Conservation (phyloP, 108 stramenopile genomes). For the Fragilaria radians region DNA sequence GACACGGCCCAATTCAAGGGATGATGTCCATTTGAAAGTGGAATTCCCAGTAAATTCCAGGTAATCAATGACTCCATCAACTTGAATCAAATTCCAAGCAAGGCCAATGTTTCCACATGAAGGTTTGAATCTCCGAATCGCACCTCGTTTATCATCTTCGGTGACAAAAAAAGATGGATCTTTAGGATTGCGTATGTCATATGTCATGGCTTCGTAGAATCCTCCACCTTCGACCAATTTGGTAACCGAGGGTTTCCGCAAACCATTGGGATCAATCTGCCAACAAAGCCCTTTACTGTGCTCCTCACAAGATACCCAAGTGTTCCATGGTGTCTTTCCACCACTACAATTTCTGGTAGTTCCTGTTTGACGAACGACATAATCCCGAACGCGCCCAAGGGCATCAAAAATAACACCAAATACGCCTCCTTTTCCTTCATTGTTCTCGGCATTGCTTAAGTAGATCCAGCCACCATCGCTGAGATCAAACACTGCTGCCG, state of each 20-base stretch:
- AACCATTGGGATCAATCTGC: conserved; percentile 56
- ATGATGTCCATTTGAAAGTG: conserved; percentile 22
- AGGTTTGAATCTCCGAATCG: conserved; percentile 35
- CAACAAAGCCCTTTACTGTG: conserved; percentile 29
- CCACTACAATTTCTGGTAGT: conserved; percentile 16
- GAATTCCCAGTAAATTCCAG: conserved; percentile 17
- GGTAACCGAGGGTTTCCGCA: conserved; percentile 19
- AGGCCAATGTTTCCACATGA: not conserved
- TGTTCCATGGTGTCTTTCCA: conserved; percentile 41
- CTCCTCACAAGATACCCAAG: conserved; percentile 64
- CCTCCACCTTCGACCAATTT: conserved; percentile 38
- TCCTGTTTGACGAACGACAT: conserved; percentile 15
- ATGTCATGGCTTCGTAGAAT: conserved; percentile 46
- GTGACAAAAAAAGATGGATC: conserved; percentile 40
- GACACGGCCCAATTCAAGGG: conserved; percentile 15
- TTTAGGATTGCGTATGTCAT: conserved; percentile 28
- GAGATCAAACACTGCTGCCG: conserved; percentile 23
- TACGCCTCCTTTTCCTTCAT: conserved; percentile 9
- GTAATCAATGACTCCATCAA: conserved; percentile 10
- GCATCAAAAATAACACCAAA: conserved; percentile 23
- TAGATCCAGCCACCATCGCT: conserved; percentile 48
- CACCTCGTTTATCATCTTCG: conserved; percentile 37
- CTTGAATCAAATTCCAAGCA: not conserved
- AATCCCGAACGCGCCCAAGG: conserved; percentile 15
- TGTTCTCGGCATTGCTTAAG: conserved; percentile 45